A percentile compares a stretch with the other conserved stretches of the same genome.
Evolutionary conservation across 1,139 yeast species (phyloP).

Genomic region (Blastobotrys petasosporus): DNA sequence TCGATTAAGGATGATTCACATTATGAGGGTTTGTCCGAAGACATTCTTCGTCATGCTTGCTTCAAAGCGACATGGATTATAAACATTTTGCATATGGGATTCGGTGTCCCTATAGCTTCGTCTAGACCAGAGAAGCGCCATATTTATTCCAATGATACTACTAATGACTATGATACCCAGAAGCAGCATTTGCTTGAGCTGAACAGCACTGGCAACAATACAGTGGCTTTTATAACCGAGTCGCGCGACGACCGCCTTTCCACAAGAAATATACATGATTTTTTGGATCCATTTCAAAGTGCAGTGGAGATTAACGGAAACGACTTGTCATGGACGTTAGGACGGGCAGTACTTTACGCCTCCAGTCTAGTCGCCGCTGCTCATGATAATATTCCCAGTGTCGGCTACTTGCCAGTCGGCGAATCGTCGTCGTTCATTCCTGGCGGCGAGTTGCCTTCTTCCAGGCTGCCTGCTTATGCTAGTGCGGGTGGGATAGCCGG

Average conservation of each 20-base stretch:
- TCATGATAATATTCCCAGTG: slow-evolving; percentile 14
- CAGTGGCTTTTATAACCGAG: slow-evolving; percentile 6
- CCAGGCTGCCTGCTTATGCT: background rate
- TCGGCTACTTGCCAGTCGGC: slow-evolving; percentile 23
- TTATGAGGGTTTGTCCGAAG: slow-evolving; percentile 28
- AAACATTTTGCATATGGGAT: slow-evolving; percentile 65
- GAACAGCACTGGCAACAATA: slow-evolving; percentile 5
- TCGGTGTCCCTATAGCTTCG: slow-evolving; percentile 57
- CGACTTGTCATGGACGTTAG: slow-evolving; percentile 77
- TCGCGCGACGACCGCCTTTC: background rate
- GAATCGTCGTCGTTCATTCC: slow-evolving; percentile 12
- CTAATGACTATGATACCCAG: too few species aligned
- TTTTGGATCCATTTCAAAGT: slow-evolving; percentile 48
- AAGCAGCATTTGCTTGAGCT: background rate
- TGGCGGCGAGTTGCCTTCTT: slow-evolving; percentile 19
- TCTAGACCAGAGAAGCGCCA: too few species aligned
- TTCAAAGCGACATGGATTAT: slow-evolving; percentile 72
- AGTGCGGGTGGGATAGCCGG: background rate
- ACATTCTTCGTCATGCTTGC: slow-evolving; percentile 50
- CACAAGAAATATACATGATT: slow-evolving; percentile 19
- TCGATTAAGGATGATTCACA: slow-evolving; percentile 33
- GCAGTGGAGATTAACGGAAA: slow-evolving; percentile 58
- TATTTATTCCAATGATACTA: too few species aligned
- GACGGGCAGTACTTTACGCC: slow-evolving; percentile 64
- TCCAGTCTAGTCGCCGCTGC: slow-evolving; percentile 28